Evolutionary conservation across 208 protist genomes (phyloP).

Genomic region (Endotrypanum monterogeii): DNA sequence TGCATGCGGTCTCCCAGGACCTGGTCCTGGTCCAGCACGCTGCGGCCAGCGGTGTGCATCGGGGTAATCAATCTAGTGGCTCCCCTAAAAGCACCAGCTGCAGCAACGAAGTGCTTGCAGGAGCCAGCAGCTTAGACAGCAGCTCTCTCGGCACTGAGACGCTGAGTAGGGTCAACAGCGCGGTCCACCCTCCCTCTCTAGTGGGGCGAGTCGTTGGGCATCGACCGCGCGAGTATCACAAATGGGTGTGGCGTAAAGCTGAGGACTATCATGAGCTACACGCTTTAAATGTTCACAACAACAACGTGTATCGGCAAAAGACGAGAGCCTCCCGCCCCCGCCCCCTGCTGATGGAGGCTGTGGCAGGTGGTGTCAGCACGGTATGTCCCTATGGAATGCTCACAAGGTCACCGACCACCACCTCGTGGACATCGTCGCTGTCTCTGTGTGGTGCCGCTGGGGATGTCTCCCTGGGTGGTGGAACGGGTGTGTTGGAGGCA

Average conservation of each 20-base stretch:
- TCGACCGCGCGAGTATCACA: conserved; percentile 31
- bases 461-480: not conserved
- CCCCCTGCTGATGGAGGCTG: not conserved
- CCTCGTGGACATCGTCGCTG: not conserved
- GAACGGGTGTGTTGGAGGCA: not conserved
- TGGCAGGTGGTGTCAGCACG: not conserved
- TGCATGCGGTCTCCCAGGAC: not conserved
- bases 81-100: not conserved
- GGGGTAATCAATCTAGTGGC: too few relatives aligned
- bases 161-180: conserved; percentile 36
- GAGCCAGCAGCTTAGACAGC: not conserved
- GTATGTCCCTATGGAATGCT: not conserved
- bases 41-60: not conserved
- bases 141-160: conserved; percentile 3
- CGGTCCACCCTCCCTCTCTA: conserved; percentile 64
- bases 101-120: conserved; percentile 7
- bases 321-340: too few relatives aligned
- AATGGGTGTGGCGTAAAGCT: conserved; percentile 46
- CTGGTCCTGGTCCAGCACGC: not conserved
- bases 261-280: conserved; percentile 34
- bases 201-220: conserved; percentile 39
- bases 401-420: not conserved
- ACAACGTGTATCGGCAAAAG: conserved; percentile 26
- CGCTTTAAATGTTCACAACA: conserved; percentile 27
- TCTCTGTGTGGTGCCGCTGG: not conserved